phyloP scores from a whole-genome alignment of 331 rosid species.

The Cydonia oblonga region DNA sequence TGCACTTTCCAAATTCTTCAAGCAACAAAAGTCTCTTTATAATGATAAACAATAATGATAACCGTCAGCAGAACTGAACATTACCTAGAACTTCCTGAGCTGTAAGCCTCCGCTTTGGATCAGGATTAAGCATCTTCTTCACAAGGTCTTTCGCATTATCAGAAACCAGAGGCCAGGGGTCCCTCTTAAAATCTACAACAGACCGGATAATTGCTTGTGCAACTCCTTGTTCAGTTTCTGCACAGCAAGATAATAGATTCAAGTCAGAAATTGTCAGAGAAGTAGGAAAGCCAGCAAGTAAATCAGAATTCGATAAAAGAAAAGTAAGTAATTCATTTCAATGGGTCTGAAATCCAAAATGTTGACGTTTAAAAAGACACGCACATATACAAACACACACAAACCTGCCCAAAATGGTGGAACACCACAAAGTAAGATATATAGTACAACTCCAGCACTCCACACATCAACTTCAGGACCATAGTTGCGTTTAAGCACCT shows the following conservation, averaged over 20 bases:
- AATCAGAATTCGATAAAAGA: neutral
- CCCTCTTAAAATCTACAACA: constrained; percentile 75
- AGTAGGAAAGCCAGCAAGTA: neutral
- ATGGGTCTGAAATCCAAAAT: too few relatives aligned
- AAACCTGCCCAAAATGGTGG: constrained; percentile 99
- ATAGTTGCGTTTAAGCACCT: constrained; percentile 72
- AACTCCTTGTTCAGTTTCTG: constrained; percentile 99
- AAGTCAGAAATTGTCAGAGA: constrained; percentile 2
- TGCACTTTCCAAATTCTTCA: neutral
- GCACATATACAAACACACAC: constrained; percentile 12
- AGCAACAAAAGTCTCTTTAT: neutral
- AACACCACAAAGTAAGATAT: constrained; percentile 89
- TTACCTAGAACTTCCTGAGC: constrained; percentile 90
- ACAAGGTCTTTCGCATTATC: constrained; percentile 96
- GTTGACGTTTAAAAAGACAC: too few relatives aligned
- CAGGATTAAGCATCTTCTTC: constrained; percentile 93
- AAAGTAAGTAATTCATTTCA: too few relatives aligned
- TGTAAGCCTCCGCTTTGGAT: constrained; percentile 65
- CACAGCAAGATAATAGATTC: constrained; percentile 14
- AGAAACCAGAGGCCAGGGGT: constrained; percentile 97
- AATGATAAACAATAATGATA: neutral
- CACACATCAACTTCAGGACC: constrained; percentile 93
- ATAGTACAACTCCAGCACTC: constrained; percentile 96
- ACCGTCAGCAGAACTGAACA: constrained; percentile 1
- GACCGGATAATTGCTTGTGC: constrained; percentile 96